phyloP scores from a whole-genome alignment of 495 filamentous ascomycete species.

The Aspergillus hancockii region DNA sequence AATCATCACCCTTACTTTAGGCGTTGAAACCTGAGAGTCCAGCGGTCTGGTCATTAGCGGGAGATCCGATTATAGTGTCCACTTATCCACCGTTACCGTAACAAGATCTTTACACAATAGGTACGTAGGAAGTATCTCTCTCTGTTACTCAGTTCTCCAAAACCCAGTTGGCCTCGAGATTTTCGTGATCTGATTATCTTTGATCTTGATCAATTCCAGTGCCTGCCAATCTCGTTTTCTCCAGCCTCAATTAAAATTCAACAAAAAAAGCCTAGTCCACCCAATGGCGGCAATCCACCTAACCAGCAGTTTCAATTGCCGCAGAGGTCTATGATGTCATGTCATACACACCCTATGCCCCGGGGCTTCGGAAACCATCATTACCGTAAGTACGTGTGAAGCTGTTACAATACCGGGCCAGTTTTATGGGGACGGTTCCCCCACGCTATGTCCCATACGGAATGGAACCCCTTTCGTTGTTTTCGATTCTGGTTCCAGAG shows the following conservation, averaged over 20 bases:
- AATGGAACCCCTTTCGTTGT: conserved; percentile 1
- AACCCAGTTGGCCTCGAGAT: neutral
- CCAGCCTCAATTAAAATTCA: neutral
- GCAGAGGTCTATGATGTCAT: neutral
- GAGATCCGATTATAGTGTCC: conserved; percentile 23
- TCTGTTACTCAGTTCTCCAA: too few species aligned
- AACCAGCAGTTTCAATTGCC: neutral
- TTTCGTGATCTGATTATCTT: neutral
- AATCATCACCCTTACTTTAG: neutral
- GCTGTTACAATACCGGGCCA: conserved; percentile 4
- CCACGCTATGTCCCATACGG: conserved; percentile 12
- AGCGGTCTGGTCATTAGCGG: conserved; percentile 31
- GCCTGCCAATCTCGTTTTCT: neutral
- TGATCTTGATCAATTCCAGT: neutral
- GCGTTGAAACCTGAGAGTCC: conserved; percentile 18
- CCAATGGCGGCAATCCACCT: neutral
- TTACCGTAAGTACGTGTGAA: neutral
- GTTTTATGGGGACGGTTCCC: conserved; percentile 5
- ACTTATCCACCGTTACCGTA: neutral
- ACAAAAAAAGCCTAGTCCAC: neutral
- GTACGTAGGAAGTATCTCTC: too few species aligned
- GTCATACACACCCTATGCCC: neutral
- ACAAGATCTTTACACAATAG: too few species aligned
- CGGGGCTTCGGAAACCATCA: neutral
- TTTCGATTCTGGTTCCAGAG: neutral